Conservation (phyloP, 257 asterid species). For the Primulina tabacum region DNA sequence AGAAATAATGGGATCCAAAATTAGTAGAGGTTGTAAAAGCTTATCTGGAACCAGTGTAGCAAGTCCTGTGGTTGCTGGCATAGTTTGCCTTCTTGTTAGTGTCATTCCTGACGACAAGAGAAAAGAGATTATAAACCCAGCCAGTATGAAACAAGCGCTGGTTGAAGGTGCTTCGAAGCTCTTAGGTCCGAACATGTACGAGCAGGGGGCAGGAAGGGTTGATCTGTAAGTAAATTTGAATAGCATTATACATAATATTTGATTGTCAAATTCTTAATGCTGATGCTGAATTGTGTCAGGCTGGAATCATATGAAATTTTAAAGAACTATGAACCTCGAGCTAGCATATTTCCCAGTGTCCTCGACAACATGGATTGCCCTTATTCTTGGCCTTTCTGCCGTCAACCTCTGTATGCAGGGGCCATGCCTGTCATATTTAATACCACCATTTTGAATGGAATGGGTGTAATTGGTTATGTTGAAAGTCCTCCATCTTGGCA, state of each 20-base stretch:
- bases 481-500: constrained; percentile 89
- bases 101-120: constrained; percentile 79
- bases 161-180: constrained; percentile 99
- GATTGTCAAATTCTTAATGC: constrained; percentile 23
- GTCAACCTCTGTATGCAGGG: constrained; percentile 94
- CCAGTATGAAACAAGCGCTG: constrained; percentile 94
- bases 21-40: constrained; percentile 97
- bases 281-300: constrained; percentile 47
- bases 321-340: constrained; percentile 90
- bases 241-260: constrained; percentile 23
- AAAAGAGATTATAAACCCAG: constrained; percentile 80
- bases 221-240: constrained; percentile 73
- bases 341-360: constrained; percentile 93
- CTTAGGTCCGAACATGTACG: constrained; percentile 95
- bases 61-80: constrained; percentile 99
- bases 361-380: constrained; percentile 93
- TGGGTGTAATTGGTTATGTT: constrained; percentile 83
- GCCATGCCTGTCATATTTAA: constrained; percentile 98
- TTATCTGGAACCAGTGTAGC: constrained; percentile 99
- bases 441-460: constrained; percentile 89
- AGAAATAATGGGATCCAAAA: constrained; percentile 97
- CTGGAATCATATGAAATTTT: constrained; percentile 78
- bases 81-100: constrained; percentile 95
- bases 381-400: constrained; percentile 98
- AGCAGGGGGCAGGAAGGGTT: constrained; percentile 99